Conservation (phyloP, 2,329 filamentous ascomycete species). For the Botrytis byssoidea region DNA sequence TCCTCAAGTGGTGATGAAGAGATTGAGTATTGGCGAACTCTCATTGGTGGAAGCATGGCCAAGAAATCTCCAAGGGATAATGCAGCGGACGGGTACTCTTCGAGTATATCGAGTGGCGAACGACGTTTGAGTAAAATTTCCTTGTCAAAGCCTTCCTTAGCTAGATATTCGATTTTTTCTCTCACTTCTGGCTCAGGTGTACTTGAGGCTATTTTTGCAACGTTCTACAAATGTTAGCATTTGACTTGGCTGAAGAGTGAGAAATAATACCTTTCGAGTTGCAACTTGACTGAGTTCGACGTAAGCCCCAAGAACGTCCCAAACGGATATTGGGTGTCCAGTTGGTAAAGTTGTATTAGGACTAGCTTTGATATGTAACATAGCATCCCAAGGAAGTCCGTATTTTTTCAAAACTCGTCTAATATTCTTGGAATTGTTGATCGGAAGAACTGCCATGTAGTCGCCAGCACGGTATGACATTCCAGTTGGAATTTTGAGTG, state of each 20-base stretch:
- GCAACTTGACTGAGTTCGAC: slow-evolving; percentile 60
- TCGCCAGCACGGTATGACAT: slow-evolving; percentile 29
- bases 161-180: slow-evolving; percentile 43
- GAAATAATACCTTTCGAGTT: slow-evolving; percentile 44
- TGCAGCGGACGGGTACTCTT: slow-evolving; percentile 57
- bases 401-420: slow-evolving; percentile 33
- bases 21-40: slow-evolving; percentile 76
- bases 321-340: slow-evolving; percentile 49
- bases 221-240: slow-evolving; percentile 36
- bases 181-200: slow-evolving; percentile 46
- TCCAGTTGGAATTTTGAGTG: slow-evolving; percentile 35
- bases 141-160: slow-evolving; percentile 37
- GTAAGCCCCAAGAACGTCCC: slow-evolving; percentile 55
- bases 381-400: slow-evolving; percentile 45
- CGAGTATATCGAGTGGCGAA: slow-evolving; percentile 67
- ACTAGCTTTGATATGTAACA: slow-evolving; percentile 48
- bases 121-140: slow-evolving; percentile 49
- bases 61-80: slow-evolving; percentile 67
- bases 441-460: slow-evolving; percentile 28
- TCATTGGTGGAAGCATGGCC: slow-evolving; percentile 72
- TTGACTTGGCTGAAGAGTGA: slow-evolving; percentile 23
- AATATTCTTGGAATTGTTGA: slow-evolving; percentile 25
- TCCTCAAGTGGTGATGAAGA: slow-evolving; percentile 70
- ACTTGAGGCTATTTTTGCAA: slow-evolving; percentile 49
- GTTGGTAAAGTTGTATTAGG: slow-evolving; percentile 45